phyloP scores from a whole-genome alignment of 1,139 yeast species.

The Suhomyces taliae region DNA sequence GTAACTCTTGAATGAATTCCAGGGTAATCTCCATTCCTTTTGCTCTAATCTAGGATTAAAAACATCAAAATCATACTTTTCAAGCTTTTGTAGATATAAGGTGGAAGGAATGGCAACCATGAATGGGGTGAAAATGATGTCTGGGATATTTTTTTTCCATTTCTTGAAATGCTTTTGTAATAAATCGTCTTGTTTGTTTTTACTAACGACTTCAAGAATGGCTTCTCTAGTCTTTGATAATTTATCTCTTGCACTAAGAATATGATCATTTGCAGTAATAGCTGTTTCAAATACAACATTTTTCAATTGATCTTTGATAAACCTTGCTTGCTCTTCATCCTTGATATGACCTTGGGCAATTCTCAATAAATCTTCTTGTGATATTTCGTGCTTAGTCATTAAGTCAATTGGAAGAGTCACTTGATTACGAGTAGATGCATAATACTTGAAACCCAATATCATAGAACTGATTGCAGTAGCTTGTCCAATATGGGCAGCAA shows the following conservation, averaged over 20 bases:
- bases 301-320: slow-evolving; percentile 42
- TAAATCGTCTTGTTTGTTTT: slow-evolving; percentile 28
- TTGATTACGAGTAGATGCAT: slow-evolving; percentile 51
- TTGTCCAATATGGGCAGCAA: slow-evolving; percentile 82
- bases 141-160: slow-evolving; percentile 58
- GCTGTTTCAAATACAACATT: slow-evolving; percentile 72
- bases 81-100: slow-evolving; percentile 60
- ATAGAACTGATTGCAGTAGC: slow-evolving; percentile 71
- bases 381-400: slow-evolving; percentile 52
- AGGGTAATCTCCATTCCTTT: slow-evolving; percentile 74
- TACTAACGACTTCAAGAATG: slow-evolving; percentile 27
- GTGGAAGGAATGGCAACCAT: slow-evolving; percentile 68
- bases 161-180: slow-evolving; percentile 31
- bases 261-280: slow-evolving; percentile 76
- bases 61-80: slow-evolving; percentile 65
- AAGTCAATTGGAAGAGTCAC: slow-evolving; percentile 65
- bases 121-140: slow-evolving; percentile 64
- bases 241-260: slow-evolving; percentile 64
- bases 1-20: slow-evolving; percentile 60
- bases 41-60: slow-evolving; percentile 47
- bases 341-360: slow-evolving; percentile 47
- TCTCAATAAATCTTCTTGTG: slow-evolving; percentile 65
- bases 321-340: slow-evolving; percentile 24
- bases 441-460: slow-evolving; percentile 62
- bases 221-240: slow-evolving; percentile 38